A percentile compares a stretch with the other conserved stretches of the same genome.
Evolutionary conservation across 371 early-diverging fungal species (phyloP).

Genomic region (Gilbertella persicaria): DNA sequence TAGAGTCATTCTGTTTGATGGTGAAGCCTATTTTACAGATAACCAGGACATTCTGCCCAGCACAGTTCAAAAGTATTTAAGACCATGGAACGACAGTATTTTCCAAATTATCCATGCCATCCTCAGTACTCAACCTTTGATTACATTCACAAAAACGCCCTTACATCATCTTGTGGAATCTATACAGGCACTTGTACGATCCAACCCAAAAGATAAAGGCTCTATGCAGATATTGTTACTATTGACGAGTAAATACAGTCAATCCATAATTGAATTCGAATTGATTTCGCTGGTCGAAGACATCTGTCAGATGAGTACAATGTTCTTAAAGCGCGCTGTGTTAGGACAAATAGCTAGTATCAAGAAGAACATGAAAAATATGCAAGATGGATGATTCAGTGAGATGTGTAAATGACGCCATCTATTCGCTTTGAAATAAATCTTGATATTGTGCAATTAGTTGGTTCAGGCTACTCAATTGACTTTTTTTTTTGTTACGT

Average conservation of each 20-base stretch:
- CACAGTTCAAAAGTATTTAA: background rate
- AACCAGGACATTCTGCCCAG: background rate
- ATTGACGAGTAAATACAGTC: constrained; percentile 20
- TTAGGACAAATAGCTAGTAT: constrained; percentile 18
- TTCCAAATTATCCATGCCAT: constrained; percentile 11
- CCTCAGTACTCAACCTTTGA: constrained; percentile 10
- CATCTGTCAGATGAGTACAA: constrained; percentile 11
- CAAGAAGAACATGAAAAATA: no score
- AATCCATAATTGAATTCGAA: constrained; percentile 10
- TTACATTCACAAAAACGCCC: background rate
- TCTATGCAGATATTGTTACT: constrained; percentile 21
- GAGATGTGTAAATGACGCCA: no score
- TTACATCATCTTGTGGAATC: constrained; percentile 13
- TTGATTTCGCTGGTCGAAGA: constrained; percentile 1
- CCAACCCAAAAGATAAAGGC: constrained; percentile 20
- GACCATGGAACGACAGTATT: constrained; percentile 16
- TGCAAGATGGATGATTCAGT: no score
- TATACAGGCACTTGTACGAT: constrained; percentile 5
- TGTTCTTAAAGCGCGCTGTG: constrained; percentile 26
- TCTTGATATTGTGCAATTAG: no score
- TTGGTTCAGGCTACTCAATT: no score
- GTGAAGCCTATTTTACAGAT: constrained; percentile 13
- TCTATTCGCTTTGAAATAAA: no score
- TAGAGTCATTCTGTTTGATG: constrained; percentile 16
- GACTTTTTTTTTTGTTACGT: no score